Evolutionary conservation across 2,329 filamentous ascomycete genomes (phyloP).

Genomic region (Ophiostoma montium): DNA sequence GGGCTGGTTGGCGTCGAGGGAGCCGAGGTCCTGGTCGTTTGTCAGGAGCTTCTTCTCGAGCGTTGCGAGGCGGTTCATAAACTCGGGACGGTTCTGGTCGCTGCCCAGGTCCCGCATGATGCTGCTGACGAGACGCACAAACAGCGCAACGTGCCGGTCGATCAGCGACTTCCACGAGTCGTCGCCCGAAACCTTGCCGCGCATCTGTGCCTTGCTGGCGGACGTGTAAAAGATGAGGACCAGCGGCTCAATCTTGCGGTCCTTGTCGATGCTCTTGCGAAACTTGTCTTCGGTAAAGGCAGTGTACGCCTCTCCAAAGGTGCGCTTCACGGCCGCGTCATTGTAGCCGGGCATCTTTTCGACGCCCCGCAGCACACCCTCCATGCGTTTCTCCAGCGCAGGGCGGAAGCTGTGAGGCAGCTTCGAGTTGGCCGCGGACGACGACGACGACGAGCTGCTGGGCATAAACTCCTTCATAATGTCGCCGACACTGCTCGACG

Average conservation of each 20-base stretch:
- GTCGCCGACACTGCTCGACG: conserved; percentile 60
- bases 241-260: conserved; percentile 80
- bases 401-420: conserved; percentile 41
- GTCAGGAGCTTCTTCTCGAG: conserved; percentile 88
- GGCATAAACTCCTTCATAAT: conserved; percentile 72
- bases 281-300: conserved; percentile 82
- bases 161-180: conserved; percentile 85
- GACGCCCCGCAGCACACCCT: conserved; percentile 64
- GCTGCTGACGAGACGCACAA: conserved; percentile 71
- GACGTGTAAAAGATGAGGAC: conserved; percentile 94
- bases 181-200: conserved; percentile 61
- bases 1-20: conserved; percentile 44
- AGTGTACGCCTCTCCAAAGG: conserved; percentile 88
- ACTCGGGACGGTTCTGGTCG: conserved; percentile 70
- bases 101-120: conserved; percentile 75
- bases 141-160: conserved; percentile 87
- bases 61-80: conserved; percentile 62
- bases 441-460: conserved; percentile 23
- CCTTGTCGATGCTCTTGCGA: conserved; percentile 83
- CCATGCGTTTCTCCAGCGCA: conserved; percentile 55
- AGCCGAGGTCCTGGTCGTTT: conserved; percentile 74
- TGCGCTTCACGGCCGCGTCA: conserved; percentile 81
- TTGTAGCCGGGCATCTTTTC: conserved; percentile 80
- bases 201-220: conserved; percentile 72
- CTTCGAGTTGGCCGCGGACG: conserved; percentile 40